phyloP scores from a whole-genome alignment of 2,329 filamentous ascomycete species.

The Paracoccidioides brasiliensis region DNA sequence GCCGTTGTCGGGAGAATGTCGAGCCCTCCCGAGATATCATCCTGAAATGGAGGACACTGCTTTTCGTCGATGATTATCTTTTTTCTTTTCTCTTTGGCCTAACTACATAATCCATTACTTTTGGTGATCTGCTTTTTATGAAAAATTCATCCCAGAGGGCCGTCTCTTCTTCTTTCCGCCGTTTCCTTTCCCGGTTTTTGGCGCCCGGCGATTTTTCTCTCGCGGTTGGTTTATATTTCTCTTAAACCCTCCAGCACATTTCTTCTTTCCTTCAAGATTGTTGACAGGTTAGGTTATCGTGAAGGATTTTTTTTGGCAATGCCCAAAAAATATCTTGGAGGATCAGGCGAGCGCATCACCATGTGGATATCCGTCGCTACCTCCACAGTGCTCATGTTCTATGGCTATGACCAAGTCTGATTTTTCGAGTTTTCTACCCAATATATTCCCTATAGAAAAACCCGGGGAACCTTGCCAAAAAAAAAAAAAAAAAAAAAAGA shows the following conservation, averaged over 20 bases:
- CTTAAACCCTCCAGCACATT: no score
- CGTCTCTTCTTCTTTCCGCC: neutral
- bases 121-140: no score
- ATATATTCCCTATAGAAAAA: neutral
- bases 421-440: neutral
- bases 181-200: neutral
- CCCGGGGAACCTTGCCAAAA: neutral
- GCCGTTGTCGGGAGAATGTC: no score
- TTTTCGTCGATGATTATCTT: no score
- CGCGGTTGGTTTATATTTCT: no score
- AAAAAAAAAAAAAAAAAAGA: neutral
- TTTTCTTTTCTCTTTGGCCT: no score
- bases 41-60: no score
- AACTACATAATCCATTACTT: no score
- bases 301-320: conserved; percentile 15
- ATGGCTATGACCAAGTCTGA: conserved; percentile 33
- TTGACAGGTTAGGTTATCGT: neutral
- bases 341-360: conserved; percentile 38
- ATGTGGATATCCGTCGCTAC: conserved; percentile 41
- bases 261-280: no score
- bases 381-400: conserved; percentile 39
- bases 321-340: conserved; percentile 38
- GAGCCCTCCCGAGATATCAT: no score
- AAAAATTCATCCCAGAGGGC: neutral
- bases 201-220: neutral